Percentiles rank a stretch among this genome's conserved stretches.
Conservation (phyloP, 176 grass and related monocot species). For the Avena insularis region DNA sequence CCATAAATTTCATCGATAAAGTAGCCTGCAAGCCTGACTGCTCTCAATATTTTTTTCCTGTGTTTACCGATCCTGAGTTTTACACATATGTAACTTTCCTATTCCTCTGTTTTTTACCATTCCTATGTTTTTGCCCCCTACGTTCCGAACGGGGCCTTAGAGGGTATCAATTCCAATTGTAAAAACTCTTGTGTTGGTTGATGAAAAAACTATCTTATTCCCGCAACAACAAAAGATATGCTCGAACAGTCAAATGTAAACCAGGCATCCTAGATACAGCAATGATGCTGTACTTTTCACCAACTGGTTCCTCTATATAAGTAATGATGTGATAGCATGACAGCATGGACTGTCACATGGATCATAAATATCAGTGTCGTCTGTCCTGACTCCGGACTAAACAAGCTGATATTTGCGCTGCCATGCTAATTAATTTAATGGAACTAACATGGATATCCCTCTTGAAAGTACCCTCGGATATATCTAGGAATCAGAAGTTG, state of each 20-base stretch:
- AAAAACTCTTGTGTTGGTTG: constrained; percentile 9
- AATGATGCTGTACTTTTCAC: background rate
- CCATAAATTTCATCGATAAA: too few relatives aligned
- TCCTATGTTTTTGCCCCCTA: too few relatives aligned
- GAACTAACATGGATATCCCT: background rate
- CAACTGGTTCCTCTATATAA: background rate
- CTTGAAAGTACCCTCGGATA: background rate
- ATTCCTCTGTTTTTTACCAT: too few relatives aligned
- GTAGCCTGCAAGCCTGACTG: too few relatives aligned
- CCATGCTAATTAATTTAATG: constrained; percentile 2
- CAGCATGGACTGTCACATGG: constrained; percentile 25
- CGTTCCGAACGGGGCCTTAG: too few relatives aligned
- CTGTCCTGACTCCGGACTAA: constrained; percentile 13
- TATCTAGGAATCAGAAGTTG: constrained; percentile 11
- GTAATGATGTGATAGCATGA: background rate
- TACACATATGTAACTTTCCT: too few relatives aligned
- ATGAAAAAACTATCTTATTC: background rate
- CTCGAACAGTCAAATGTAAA: constrained; percentile 11
- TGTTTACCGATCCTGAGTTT: too few relatives aligned
- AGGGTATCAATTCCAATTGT: background rate
- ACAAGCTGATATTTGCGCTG: constrained; percentile 7
- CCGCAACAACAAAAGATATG: background rate
- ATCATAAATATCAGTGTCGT: constrained; percentile 15
- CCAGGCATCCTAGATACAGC: background rate
- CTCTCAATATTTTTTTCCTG: too few relatives aligned